phyloP scores from a whole-genome alignment of 441 rosid genomes.

The Pelargonium australe region DNA sequence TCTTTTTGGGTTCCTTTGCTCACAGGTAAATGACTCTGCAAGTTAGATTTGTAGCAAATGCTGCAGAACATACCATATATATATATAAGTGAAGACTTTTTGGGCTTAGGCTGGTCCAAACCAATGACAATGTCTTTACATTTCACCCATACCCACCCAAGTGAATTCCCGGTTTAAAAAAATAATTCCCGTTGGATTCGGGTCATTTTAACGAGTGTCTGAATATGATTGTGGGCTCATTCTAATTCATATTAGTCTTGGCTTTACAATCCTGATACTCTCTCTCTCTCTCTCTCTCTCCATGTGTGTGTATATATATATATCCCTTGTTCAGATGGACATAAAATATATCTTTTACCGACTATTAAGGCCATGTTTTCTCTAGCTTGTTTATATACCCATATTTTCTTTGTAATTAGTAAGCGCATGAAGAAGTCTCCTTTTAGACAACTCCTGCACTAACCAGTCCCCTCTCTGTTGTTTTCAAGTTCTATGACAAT shows the following conservation, averaged over 20 bases:
- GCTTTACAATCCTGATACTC: too few species aligned
- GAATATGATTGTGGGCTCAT: too few species aligned
- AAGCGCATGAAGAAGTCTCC: neutral
- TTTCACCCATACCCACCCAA: too few species aligned
- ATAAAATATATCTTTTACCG: neutral
- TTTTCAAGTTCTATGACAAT: neutral
- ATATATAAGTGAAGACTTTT: too few species aligned
- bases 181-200: too few species aligned
- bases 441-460: neutral
- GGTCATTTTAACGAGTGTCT: too few species aligned
- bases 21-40: conserved; percentile 48
- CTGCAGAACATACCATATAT: neutral
- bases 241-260: too few species aligned
- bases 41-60: conserved; percentile 14
- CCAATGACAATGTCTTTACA: too few species aligned
- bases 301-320: too few species aligned
- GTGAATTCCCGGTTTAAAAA: too few species aligned
- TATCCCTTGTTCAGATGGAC: neutral
- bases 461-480: neutral
- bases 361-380: neutral
- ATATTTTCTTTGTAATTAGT: neutral
- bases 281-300: too few species aligned
- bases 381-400: neutral
- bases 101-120: too few species aligned
- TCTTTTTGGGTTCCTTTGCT: conserved; percentile 93